Conservation (phyloP, 2,329 filamentous ascomycete genomes). For the Fusarium domesticum region DNA sequence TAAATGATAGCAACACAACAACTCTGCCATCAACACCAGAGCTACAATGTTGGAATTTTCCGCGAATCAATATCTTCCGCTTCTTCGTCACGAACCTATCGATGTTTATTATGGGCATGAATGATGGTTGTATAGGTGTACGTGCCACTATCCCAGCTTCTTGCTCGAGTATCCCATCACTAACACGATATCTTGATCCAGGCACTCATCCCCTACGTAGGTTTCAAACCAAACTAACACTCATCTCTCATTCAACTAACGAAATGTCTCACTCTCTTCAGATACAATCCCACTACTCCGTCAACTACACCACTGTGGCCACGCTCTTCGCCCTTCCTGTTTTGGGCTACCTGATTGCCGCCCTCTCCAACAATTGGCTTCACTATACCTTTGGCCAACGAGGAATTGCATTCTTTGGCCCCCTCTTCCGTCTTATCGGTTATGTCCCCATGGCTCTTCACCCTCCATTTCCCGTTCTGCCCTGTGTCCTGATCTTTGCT, state of each 20-base stretch:
- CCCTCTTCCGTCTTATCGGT: constrained; percentile 59
- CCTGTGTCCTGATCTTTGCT: constrained; percentile 61
- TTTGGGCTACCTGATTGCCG: constrained; percentile 61
- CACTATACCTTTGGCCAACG: constrained; percentile 66
- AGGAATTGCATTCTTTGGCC: constrained; percentile 65
- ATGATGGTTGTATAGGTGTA: constrained; percentile 64
- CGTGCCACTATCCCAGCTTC: constrained; percentile 24
- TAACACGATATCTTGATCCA: constrained; percentile 27
- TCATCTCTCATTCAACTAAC: not conserved
- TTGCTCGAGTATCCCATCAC: not conserved
- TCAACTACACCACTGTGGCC: constrained; percentile 62
- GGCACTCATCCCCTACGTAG: constrained; percentile 48
- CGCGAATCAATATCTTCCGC: constrained; percentile 56
- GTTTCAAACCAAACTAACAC: constrained; percentile 16
- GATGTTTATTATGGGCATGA: constrained; percentile 65
- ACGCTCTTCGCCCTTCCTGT: constrained; percentile 66
- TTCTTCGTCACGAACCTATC: constrained; percentile 58
- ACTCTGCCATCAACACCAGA: constrained; percentile 7
- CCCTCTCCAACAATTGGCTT: constrained; percentile 61
- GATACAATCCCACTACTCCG: constrained; percentile 51
- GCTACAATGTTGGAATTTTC: constrained; percentile 61
- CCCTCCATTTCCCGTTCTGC: constrained; percentile 65
- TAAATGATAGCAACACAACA: constrained; percentile 7
- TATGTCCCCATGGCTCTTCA: constrained; percentile 65
- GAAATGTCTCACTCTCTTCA: constrained; percentile 5